Evolutionary conservation across 2,329 filamentous ascomycete species (phyloP), one percentile per base, ranked within the genome.

Genomic region (Aspergillus tubingensis): DNA sequence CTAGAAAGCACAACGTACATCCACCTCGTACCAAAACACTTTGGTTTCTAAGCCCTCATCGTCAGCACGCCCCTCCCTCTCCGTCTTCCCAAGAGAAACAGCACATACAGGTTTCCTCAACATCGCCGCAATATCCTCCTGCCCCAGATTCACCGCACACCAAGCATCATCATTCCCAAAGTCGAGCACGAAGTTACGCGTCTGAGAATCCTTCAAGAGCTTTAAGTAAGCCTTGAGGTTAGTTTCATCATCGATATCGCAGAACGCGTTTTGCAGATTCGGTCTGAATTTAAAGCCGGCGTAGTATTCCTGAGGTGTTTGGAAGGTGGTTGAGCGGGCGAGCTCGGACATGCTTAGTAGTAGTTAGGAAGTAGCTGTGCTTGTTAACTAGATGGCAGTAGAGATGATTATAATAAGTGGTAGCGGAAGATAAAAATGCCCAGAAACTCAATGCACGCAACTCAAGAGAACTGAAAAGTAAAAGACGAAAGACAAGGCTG

Each of bases 11-110:
- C 19, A 60, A 69, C 85, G 72, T 76, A 87, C 85, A 92, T 91
- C 90, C 90, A 92, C 73, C 89, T 82, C 3, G 89, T 86, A 61
- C 80, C 82, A 49, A 82, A 76, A 52, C 77, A 80, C 43, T 74
- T 76, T 2, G 83, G 80, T 59, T 81, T 78, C 68, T 83, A 71
- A 21, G 39, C 10, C 15, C 3, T 11, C 30, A 44, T 7, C 13
- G 30, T 65, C 32, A 65, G 49, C 30, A 27, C 3, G 7, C 1
- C 15, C 30, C 8, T 3, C 8, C 10, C 7, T 23, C 21, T 23
- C 3, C 21, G 21, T 5, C 21, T 1, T 4, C 21, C 3, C 21
- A 23, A 23, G 5, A 23, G 21, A 23, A 10, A 8, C 21, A 30
- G 32, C 13, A 63, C 74, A 43, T 70, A 79, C 76, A 52, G 69